Evolutionary conservation across 2,329 filamentous ascomycete genomes (phyloP).

Genomic region (Didymella exigua): DNA sequence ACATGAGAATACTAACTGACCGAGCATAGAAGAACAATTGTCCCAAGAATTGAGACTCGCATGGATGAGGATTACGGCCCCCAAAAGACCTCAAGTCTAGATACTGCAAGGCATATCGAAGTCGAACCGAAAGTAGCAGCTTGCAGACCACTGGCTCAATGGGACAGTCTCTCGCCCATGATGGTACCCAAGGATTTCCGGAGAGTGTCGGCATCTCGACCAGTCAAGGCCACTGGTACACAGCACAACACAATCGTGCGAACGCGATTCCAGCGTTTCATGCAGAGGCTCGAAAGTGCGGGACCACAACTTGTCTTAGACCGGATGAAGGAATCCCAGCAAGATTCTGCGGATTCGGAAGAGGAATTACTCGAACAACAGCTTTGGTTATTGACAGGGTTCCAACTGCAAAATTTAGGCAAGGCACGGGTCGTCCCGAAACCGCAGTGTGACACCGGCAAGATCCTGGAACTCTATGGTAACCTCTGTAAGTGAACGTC

Average conservation of each 20-base stretch:
- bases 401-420: constrained; percentile 51
- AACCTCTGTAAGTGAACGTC: constrained; percentile 45
- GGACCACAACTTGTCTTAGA: constrained; percentile 59
- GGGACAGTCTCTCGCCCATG: constrained; percentile 41
- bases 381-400: constrained; percentile 65
- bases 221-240: constrained; percentile 23
- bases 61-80: constrained; percentile 26
- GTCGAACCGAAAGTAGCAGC: constrained; percentile 22
- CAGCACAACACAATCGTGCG: constrained; percentile 34
- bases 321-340: constrained; percentile 59
- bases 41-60: constrained; percentile 26
- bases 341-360: constrained; percentile 46
- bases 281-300: constrained; percentile 61
- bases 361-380: constrained; percentile 61
- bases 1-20: background rate
- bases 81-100: constrained; percentile 5
- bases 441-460: constrained; percentile 39
- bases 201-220: constrained; percentile 20
- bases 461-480: constrained; percentile 48
- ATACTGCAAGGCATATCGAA: constrained; percentile 13
- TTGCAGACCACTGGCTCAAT: constrained; percentile 41
- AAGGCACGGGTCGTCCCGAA: constrained; percentile 29
- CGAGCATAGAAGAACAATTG: constrained; percentile 1
- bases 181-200: constrained; percentile 25
- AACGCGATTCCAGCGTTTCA: constrained; percentile 58